These are phyloP conservation scores for Sambucus nigra DNA, from an alignment of 129 eudicot genomes.

Conservation along the genomic window DNA sequence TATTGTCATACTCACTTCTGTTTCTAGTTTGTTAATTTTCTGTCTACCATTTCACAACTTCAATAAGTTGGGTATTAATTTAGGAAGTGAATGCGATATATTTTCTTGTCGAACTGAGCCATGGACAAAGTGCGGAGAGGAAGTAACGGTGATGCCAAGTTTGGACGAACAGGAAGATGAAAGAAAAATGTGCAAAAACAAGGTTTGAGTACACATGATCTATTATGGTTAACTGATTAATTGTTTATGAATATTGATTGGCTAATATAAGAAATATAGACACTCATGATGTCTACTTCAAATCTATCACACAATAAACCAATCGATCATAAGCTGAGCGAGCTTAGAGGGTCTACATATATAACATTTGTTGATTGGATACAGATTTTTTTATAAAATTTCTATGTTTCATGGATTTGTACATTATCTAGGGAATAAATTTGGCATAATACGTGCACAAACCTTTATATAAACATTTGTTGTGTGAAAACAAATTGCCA, in stretches of 20 bases:
- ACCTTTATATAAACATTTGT: background rate
- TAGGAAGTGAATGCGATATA: slow-evolving; percentile 27
- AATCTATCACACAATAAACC: background rate
- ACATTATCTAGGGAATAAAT: background rate
- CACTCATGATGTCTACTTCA: background rate
- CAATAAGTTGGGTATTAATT: slow-evolving; percentile 9
- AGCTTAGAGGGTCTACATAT: background rate
- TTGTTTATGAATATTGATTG: background rate
- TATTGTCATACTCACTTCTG: slow-evolving; percentile 7
- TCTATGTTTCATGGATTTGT: background rate
- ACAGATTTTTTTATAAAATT: background rate
- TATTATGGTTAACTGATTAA: background rate
- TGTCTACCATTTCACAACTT: background rate
- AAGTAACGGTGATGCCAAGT: slow-evolving; percentile 20
- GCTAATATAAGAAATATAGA: background rate
- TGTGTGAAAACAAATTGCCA: background rate
- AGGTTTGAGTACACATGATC: slow-evolving; percentile 24
- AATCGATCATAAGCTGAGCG: background rate
- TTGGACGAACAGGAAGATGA: slow-evolving; percentile 18
- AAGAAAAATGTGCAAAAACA: slow-evolving; percentile 25
- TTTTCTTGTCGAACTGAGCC: slow-evolving; percentile 21
- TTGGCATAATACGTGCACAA: background rate
- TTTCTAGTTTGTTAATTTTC: slow-evolving; percentile 1
- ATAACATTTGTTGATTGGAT: too few species aligned
- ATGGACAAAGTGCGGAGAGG: slow-evolving; percentile 14